These are phyloP conservation scores for Mollisiaceae sp. DNA, from an alignment of 2,329 filamentous ascomycete species.

Conservation along the genomic window DNA sequence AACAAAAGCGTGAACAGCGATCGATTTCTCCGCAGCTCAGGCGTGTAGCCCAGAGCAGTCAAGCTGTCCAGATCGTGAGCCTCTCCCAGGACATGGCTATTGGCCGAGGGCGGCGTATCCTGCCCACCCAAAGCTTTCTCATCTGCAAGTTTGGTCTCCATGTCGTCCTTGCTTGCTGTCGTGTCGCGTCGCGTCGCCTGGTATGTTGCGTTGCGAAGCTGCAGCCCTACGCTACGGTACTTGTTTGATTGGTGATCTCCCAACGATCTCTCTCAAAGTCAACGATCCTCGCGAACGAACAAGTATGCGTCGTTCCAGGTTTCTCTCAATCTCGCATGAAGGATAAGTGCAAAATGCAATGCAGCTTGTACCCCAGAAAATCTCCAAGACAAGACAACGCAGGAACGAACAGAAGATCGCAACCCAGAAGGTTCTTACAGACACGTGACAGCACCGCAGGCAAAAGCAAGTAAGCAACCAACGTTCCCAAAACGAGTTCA, in stretches of 20 bases:
- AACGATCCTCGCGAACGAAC: neutral
- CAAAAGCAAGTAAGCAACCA: neutral
- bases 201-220: too few species aligned
- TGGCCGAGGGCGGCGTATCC: neutral
- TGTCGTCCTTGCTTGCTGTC: neutral
- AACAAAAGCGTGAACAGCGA: slow-evolving; percentile 65
- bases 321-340: neutral
- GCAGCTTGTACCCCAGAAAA: too few species aligned
- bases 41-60: slow-evolving; percentile 57
- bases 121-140: slow-evolving; percentile 17
- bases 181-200: neutral
- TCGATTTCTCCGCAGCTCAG: slow-evolving; percentile 61
- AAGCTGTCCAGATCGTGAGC: slow-evolving; percentile 34
- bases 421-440: too few species aligned
- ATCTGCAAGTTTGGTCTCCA: slow-evolving; percentile 17
- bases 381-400: neutral
- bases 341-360: too few species aligned
- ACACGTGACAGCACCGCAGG: neutral
- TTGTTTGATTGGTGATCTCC: too few species aligned
- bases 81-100: slow-evolving; percentile 15
- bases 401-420: too few species aligned
- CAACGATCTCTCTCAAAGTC: too few species aligned
- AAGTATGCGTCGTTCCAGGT: neutral
- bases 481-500: neutral
- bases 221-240: too few species aligned